Evolutionary conservation across 2,329 filamentous ascomycete species (phyloP).

Genomic region (Colletotrichum lupini): DNA sequence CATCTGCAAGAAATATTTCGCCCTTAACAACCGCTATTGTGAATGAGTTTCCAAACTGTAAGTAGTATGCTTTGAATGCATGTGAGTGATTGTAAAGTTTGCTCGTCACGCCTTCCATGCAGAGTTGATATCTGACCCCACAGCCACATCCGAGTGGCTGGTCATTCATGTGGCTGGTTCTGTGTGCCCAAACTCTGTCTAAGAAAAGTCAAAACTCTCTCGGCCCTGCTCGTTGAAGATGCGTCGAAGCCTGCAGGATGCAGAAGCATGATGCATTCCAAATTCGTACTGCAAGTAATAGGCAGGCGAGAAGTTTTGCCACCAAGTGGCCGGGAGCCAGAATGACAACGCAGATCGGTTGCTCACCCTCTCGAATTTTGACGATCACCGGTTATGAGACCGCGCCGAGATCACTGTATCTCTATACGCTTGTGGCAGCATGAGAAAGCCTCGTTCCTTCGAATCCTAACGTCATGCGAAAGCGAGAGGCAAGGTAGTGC

Average conservation of each 20-base stretch:
- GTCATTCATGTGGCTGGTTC: neutral
- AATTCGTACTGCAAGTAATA: neutral
- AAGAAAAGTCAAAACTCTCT: neutral
- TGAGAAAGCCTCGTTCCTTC: neutral
- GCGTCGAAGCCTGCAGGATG: neutral
- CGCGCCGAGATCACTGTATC: neutral
- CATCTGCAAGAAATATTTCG: neutral
- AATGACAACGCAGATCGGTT: neutral
- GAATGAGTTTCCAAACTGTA: neutral
- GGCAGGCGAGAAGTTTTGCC: neutral
- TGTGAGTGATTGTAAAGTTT: neutral
- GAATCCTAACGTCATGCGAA: neutral
- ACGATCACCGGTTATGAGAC: neutral
- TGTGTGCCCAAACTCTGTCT: neutral
- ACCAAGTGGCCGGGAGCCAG: neutral
- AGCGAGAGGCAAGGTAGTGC: neutral
- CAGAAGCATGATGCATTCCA: neutral
- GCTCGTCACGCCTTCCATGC: neutral
- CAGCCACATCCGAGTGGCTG: conserved; percentile 2
- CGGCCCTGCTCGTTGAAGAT: neutral
- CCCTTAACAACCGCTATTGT: neutral
- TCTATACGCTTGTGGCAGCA: neutral
- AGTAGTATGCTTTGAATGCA: neutral
- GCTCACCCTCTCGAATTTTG: neutral
- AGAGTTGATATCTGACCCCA: neutral